phyloP scores from a whole-genome alignment of 495 filamentous ascomycete species.

The Trichodelitschia bisporula region DNA sequence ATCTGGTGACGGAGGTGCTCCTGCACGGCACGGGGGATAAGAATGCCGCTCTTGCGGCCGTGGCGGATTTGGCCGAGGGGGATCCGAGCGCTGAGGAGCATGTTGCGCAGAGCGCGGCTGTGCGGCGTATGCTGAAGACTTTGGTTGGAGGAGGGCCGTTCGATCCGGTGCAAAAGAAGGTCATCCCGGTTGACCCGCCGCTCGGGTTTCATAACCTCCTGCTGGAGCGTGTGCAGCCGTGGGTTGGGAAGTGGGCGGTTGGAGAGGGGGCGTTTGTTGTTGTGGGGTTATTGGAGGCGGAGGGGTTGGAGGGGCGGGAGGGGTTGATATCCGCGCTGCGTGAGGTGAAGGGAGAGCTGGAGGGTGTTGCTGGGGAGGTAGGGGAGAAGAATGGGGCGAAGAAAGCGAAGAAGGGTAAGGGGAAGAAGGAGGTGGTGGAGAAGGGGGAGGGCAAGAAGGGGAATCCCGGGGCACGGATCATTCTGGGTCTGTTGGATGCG shows the following conservation, averaged over 20 bases:
- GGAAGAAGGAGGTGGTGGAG: conserved; percentile 20
- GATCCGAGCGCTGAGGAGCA: conserved; percentile 32
- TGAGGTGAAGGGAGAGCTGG: conserved; percentile 34
- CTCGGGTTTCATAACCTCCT: conserved; percentile 56
- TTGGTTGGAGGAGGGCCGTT: conserved; percentile 70
- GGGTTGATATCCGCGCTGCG: too few relatives aligned
- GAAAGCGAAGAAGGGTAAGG: conserved; percentile 11
- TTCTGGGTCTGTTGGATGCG: conserved; percentile 17
- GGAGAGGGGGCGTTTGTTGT: conserved; percentile 63
- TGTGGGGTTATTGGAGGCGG: conserved; percentile 52
- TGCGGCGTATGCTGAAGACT: conserved; percentile 71
- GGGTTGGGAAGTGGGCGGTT: conserved; percentile 67
- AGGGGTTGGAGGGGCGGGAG: conserved; percentile 41
- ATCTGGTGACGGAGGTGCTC: conserved; percentile 62
- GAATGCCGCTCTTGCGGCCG: conserved; percentile 35
- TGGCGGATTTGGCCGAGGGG: conserved; percentile 43
- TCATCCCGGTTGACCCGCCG: conserved; percentile 44
- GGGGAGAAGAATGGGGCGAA: conserved; percentile 24
- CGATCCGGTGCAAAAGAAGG: conserved; percentile 38
- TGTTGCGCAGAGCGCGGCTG: conserved; percentile 31
- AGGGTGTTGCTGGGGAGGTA: conserved; percentile 29
- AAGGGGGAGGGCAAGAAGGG: conserved; percentile 16
- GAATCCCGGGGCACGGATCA: conserved; percentile 28
- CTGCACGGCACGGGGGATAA: conserved; percentile 56
- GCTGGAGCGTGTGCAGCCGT: conserved; percentile 48